Evolutionary conservation across 768 basidiomycete genomes (phyloP).

Genomic region (Mycena indigotica): DNA sequence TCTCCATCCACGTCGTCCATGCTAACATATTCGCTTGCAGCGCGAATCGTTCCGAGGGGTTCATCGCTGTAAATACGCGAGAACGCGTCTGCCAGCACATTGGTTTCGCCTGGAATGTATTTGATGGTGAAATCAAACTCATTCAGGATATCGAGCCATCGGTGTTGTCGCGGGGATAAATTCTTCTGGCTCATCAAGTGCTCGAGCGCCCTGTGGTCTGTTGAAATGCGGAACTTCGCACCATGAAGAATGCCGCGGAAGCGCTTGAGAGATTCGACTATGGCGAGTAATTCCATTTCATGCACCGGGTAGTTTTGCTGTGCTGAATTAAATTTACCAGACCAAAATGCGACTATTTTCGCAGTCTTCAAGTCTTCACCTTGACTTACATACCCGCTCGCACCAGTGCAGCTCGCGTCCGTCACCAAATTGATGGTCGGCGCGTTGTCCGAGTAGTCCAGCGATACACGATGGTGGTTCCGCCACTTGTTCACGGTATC

Average conservation of each 20-base stretch:
- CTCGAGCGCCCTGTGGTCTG: constrained; percentile 33
- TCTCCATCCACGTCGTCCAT: not conserved
- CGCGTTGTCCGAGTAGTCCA: constrained; percentile 22
- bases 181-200: constrained; percentile 34
- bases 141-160: constrained; percentile 38
- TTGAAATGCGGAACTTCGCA: constrained; percentile 29
- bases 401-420: constrained; percentile 34
- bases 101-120: constrained; percentile 34
- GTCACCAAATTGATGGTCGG: constrained; percentile 33
- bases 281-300: constrained; percentile 41
- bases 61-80: constrained; percentile 27
- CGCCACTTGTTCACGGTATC: constrained; percentile 13
- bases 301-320: constrained; percentile 45
- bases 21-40: constrained; percentile 15
- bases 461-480: constrained; percentile 27
- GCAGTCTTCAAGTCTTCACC: constrained; percentile 30
- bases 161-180: constrained; percentile 36
- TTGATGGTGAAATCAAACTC: constrained; percentile 30
- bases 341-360: constrained; percentile 35
- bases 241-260: constrained; percentile 37
- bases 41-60: constrained; percentile 8
- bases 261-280: constrained; percentile 36
- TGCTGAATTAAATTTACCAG: constrained; percentile 36
- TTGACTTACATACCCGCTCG: constrained; percentile 32
- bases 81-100: constrained; percentile 35